A percentile compares a stretch with the other conserved stretches of the same genome.
phyloP scores from a whole-genome alignment of 1,284 basidiomycete genomes.

The Puccinia horiana region DNA sequence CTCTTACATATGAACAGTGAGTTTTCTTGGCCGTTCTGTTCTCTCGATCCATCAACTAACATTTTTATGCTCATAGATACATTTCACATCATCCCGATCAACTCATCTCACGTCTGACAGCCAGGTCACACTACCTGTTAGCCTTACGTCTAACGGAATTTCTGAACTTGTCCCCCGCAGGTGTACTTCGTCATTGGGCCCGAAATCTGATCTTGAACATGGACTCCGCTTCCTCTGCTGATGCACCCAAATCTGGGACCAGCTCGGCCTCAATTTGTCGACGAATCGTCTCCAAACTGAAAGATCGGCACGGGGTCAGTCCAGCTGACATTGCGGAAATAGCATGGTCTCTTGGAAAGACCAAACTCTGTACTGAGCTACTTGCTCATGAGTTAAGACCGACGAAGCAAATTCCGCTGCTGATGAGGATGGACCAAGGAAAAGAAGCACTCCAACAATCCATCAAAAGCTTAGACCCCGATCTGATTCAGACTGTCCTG shows the following conservation, averaged over 20 bases:
- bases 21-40: conserved; percentile 54
- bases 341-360: conserved; percentile 87
- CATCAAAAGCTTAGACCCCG: conserved; percentile 90
- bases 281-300: conserved; percentile 82
- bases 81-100: conserved; percentile 55
- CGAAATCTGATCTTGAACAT: conserved; percentile 72
- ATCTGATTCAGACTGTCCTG: conserved; percentile 89
- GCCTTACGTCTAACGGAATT: conserved; percentile 86
- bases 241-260: background rate
- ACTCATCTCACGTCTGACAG: conserved; percentile 78
- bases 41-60: background rate
- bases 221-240: background rate
- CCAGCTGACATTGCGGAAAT: conserved; percentile 92
- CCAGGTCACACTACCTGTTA: conserved; percentile 84
- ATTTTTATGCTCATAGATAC: conserved; percentile 10
- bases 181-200: conserved; percentile 93
- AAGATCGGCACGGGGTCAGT: conserved; percentile 64
- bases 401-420: conserved; percentile 87
- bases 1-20: conserved; percentile 85
- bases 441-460: conserved; percentile 83
- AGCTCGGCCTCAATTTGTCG: conserved; percentile 74
- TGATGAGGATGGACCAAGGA: conserved; percentile 93
- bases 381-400: conserved; percentile 85
- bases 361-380: conserved; percentile 80
- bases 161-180: conserved; percentile 77